phyloP scores from a whole-genome alignment of 805 yeast genomes.

The Monosporozyma servazzii region DNA sequence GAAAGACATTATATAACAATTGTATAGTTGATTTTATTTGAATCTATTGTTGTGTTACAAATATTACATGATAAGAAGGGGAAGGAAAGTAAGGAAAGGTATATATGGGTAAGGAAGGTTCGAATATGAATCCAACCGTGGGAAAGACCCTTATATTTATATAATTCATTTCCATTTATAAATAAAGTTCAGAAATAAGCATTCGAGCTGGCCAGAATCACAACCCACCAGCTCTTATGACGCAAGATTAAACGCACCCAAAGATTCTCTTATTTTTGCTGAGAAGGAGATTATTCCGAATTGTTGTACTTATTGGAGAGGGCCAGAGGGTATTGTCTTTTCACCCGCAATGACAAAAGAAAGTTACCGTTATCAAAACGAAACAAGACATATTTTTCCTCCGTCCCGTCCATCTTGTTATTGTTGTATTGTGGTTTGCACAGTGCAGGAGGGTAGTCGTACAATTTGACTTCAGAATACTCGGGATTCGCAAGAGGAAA shows the following conservation, averaged over 20 bases:
- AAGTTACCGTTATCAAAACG: not conserved
- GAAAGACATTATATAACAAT: not conserved
- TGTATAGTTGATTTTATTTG: too few relatives aligned
- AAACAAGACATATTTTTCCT: not conserved
- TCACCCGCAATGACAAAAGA: not conserved
- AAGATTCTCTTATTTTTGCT: not conserved
- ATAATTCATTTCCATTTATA: too few relatives aligned
- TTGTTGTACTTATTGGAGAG: not conserved
- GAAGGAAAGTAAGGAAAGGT: too few relatives aligned
- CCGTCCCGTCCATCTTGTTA: not conserved
- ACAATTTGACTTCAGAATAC: not conserved
- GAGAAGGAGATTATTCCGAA: not conserved
- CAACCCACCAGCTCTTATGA: not conserved
- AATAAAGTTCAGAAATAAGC: too few relatives aligned
- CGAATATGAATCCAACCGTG: too few relatives aligned
- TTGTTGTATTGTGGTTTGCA: too few relatives aligned
- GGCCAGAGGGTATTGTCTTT: not conserved
- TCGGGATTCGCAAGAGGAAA: not conserved
- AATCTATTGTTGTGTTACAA: too few relatives aligned
- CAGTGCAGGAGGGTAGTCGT: not conserved
- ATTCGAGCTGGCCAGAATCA: too few relatives aligned
- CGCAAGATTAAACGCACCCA: not conserved
- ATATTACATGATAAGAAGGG: too few relatives aligned
- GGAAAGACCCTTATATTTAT: too few relatives aligned
- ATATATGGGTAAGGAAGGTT: too few relatives aligned